Base-by-base conservation (phyloP, 345 rosid species). In the Firmiana major region DNA sequence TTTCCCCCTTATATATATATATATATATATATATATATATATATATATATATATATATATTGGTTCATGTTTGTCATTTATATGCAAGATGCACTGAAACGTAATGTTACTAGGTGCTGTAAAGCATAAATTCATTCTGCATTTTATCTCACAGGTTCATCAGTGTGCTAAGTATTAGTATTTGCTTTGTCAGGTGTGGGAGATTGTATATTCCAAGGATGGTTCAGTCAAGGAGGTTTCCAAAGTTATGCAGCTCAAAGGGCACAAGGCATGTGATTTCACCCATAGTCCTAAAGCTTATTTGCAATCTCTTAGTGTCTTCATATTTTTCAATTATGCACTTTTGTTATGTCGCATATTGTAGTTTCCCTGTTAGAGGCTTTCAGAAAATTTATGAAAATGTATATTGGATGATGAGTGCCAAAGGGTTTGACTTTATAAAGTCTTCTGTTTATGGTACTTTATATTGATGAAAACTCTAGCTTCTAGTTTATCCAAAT, bases 211-310 rank as follows among this genome's bases (percentile, higher is more conserved):
- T 84, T 81, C 84, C 73, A 96, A 93, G 89, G 98, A 96, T 87
- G 98, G 98, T 73, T 93, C 93, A 16, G 97, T 93, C 66, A 96
- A 90, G 91, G 98, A 91, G 81, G 88, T 96, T 76, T 69, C 85
- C 81, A 96, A 84, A 69, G 95, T 78, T 70, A 96, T 96, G 99
- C 98, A 96, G 85, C 97, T 96, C 51, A 96, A 96, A 87, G 99
- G 97, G 78, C 95, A 94, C 84, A 94, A 92, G 94, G 98, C 89
- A 81, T 74, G 66, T 67, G 72, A 21, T 67, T 73, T 76, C 24
- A 7, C 9, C 53, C 7, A 16, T 45, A 40, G 8, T 59, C 48
- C 66, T 24, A 16, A 67, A 67, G 16, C 48, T 40, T 24, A 12
- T 70, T 43, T 57, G 45, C 34, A 40, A 9, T 12, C 9, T 42